Evolutionary conservation across 768 basidiomycete species (phyloP).

Genomic region (Auriscalpium microsporum): DNA sequence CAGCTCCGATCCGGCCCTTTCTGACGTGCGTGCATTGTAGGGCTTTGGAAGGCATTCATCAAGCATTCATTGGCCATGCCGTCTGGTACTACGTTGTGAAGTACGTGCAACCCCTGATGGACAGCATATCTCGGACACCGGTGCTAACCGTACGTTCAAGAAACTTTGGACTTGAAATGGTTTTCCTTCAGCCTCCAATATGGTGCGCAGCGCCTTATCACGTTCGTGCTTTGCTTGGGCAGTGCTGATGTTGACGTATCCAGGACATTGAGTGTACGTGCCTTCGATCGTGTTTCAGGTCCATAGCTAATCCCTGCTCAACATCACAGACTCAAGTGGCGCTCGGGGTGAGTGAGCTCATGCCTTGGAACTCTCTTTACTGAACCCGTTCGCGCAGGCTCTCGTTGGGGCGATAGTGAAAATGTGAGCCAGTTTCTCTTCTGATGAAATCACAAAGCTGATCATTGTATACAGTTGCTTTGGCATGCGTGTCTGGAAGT

Average conservation of each 20-base stretch:
- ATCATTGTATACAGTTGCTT: constrained; percentile 6
- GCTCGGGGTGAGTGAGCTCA: constrained; percentile 9
- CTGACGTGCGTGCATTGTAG: not conserved
- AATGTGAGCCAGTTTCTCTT: not conserved
- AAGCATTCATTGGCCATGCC: constrained; percentile 10
- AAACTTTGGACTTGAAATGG: not conserved
- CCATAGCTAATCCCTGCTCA: too few relatives aligned
- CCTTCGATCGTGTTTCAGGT: not conserved
- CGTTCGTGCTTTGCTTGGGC: not conserved
- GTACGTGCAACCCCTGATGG: not conserved
- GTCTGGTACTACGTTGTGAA: constrained; percentile 7
- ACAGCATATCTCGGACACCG: too few relatives aligned
- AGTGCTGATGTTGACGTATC: not conserved
- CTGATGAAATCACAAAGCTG: not conserved
- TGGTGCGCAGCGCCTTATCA: constrained; percentile 6
- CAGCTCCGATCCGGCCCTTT: not conserved
- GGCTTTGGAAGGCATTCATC: constrained; percentile 10
- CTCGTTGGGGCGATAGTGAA: constrained; percentile 11
- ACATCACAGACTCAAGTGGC: constrained; percentile 5
- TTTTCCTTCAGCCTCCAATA: constrained; percentile 5
- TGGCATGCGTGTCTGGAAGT: constrained; percentile 15
- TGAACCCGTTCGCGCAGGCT: not conserved
- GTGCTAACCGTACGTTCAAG: too few relatives aligned
- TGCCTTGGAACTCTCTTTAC: not conserved
- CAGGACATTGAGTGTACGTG: constrained; percentile 11